Percentiles rank a stretch among this genome's conserved stretches.
Evolutionary conservation across 805 yeast genomes (phyloP).

Genomic region (Candida endomychidarum): DNA sequence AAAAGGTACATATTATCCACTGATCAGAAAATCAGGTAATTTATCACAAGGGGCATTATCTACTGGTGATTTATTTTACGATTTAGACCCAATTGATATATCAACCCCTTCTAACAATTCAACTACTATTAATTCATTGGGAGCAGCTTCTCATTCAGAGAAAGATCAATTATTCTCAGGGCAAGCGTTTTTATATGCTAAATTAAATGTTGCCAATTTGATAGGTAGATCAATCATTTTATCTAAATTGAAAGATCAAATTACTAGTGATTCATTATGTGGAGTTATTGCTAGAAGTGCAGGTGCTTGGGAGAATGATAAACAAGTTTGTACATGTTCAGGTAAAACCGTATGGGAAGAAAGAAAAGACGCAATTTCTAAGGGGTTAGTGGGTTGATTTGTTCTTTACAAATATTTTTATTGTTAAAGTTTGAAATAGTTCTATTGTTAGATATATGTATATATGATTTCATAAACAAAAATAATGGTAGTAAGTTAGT

Average conservation of each 20-base stretch:
- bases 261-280: slow-evolving; percentile 49
- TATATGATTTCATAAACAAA: no score
- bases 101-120: slow-evolving; percentile 22
- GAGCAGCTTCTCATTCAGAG: slow-evolving; percentile 25
- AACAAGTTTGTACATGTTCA: slow-evolving; percentile 88
- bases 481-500: no score
- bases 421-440: no score
- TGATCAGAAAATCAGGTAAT: slow-evolving; percentile 71
- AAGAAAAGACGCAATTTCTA: slow-evolving; percentile 66
- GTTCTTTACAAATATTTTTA: no score
- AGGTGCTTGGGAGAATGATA: slow-evolving; percentile 95
- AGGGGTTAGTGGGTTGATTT: slow-evolving; percentile 39
- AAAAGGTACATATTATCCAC: slow-evolving; percentile 66
- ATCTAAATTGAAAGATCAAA: slow-evolving; percentile 38
- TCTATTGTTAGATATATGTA: no score
- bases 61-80: slow-evolving; percentile 54
- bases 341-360: slow-evolving; percentile 98
- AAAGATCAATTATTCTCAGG: slow-evolving; percentile 27
- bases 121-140: slow-evolving; percentile 35
- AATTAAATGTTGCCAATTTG: slow-evolving; percentile 53
- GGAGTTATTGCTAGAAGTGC: slow-evolving; percentile 97
- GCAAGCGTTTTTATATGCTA: slow-evolving; percentile 40
- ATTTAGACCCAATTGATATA: slow-evolving; percentile 43
- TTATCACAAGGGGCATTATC: slow-evolving; percentile 69
- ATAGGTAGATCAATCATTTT: slow-evolving; percentile 70